Conservation (phyloP, 129 eudicot genomes). For the carrot (Daucus carota) region DH1_v3.0 NC_030386.2:31610501-31611000, state of each 20-base stretch:
- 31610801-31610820: neutral
- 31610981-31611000: conserved; percentile 51
- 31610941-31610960: conserved; percentile 40
- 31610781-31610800: neutral
- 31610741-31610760: neutral
- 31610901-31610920: neutral
- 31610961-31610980: conserved; percentile 65
- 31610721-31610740: neutral
- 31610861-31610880: neutral
- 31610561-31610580: too few species aligned
- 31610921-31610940: neutral
- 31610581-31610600: too few species aligned
- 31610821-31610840: neutral
- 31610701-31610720: neutral
- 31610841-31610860: neutral
- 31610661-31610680: too few species aligned
- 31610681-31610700: too few species aligned
- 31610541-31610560: too few species aligned
- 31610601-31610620: too few species aligned
- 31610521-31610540: too few species aligned
- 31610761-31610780: neutral
- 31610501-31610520: too few species aligned
- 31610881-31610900: neutral
- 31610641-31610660: neutral
- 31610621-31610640: too few species aligned